Percentiles rank a stretch among this genome's conserved stretches.
These are phyloP conservation scores for Fonsecaea nubica DNA, from an alignment of 2,329 filamentous ascomycete genomes.

Conservation along the genomic window DNA sequence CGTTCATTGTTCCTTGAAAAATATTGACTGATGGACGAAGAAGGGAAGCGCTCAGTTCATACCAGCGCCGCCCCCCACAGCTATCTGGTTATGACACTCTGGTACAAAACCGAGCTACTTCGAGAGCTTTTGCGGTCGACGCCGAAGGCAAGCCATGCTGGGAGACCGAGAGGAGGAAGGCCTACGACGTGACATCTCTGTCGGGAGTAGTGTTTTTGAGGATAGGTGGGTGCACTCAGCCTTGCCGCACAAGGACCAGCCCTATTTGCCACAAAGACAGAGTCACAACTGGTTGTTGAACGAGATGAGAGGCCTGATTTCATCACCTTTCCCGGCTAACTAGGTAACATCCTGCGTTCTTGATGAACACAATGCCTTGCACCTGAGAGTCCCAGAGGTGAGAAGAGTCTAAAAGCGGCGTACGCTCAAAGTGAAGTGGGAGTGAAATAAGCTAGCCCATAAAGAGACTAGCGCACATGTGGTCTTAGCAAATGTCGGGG, in stretches of 20 bases:
- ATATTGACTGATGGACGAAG: background rate
- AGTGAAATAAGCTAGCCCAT: background rate
- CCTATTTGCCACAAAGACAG: background rate
- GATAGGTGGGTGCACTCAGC: background rate
- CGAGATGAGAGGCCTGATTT: background rate
- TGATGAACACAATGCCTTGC: background rate
- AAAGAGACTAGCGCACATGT: constrained; percentile 1
- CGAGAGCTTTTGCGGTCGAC: background rate
- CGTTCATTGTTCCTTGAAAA: background rate
- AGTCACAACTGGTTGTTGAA: background rate
- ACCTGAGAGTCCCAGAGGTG: background rate
- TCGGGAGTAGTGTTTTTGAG: background rate
- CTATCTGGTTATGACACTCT: background rate
- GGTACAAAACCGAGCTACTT: background rate
- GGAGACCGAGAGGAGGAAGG: background rate
- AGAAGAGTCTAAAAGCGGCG: background rate
- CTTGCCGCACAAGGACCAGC: background rate
- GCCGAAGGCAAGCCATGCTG: background rate
- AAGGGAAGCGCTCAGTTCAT: background rate
- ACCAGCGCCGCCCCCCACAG: background rate
- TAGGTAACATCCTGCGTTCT: background rate
- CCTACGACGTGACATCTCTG: background rate
- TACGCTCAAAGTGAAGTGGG: background rate
- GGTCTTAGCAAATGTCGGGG: background rate
- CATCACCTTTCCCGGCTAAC: background rate